Evolutionary conservation across 805 yeast genomes (phyloP).

Genomic region (Lipomyces kockii): DNA sequence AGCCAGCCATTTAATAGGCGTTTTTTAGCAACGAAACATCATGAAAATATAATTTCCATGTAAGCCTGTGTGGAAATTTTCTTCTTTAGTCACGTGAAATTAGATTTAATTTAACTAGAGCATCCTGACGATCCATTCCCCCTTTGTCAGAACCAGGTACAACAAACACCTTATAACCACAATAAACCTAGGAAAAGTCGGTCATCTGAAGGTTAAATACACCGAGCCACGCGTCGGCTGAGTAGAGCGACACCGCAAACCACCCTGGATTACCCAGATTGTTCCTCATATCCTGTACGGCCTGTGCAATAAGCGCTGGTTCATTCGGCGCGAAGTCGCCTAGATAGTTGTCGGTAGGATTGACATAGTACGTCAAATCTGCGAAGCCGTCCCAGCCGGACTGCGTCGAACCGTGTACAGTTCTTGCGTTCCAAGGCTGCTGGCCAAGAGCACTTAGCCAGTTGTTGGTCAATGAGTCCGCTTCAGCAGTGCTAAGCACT

Average conservation of each 20-base stretch:
- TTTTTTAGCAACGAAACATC: too few species aligned
- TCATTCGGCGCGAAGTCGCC: conserved; percentile 4
- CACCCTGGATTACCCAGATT: conserved; percentile 6
- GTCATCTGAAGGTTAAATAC: conserved; percentile 7
- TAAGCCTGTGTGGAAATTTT: too few species aligned
- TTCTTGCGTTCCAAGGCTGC: conserved; percentile 1
- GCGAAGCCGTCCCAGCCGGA: conserved; percentile 8
- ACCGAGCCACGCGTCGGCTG: conserved; percentile 3
- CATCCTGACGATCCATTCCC: background rate
- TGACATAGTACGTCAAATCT: conserved; percentile 5
- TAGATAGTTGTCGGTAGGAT: conserved; percentile 7
- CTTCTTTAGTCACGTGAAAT: too few species aligned
- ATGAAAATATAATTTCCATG: too few species aligned
- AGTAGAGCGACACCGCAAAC: conserved; percentile 6
- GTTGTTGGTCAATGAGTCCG: conserved; percentile 8
- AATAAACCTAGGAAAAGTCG: background rate
- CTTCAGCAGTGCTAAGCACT: conserved; percentile 1
- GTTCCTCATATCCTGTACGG: conserved; percentile 11
- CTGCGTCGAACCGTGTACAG: conserved; percentile 8
- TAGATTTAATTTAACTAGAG: too few species aligned
- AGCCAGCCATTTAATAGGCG: too few species aligned
- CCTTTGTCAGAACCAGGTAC: background rate
- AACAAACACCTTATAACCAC: background rate
- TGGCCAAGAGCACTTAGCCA: conserved; percentile 6
- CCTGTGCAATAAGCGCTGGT: conserved; percentile 7